phyloP scores from a whole-genome alignment of 2,329 filamentous ascomycete species.

The Bipolaris sorokiniana region DNA sequence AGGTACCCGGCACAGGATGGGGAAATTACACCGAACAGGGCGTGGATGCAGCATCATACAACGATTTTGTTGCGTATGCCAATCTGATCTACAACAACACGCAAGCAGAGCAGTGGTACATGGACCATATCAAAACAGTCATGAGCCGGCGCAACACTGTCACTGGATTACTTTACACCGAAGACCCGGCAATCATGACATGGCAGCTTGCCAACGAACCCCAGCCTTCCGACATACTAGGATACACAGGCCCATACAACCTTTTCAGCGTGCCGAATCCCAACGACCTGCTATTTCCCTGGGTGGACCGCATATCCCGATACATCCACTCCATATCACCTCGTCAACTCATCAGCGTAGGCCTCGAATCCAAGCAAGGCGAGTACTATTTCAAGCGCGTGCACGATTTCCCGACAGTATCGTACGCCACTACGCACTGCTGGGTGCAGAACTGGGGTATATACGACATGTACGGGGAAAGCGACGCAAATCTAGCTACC shows the following conservation, averaged over 20 bases:
- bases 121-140: conserved; percentile 47
- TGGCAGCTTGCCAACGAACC: conserved; percentile 53
- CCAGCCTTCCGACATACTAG: conserved; percentile 36
- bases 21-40: conserved; percentile 48
- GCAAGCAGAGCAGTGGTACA: conserved; percentile 46
- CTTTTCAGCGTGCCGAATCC: conserved; percentile 38
- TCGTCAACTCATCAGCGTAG: conserved; percentile 49
- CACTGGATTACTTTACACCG: conserved; percentile 45
- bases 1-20: conserved; percentile 46
- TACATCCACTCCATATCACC: conserved; percentile 48
- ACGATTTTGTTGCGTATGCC: conserved; percentile 36
- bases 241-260: conserved; percentile 35
- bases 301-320: conserved; percentile 45
- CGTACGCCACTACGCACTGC: conserved; percentile 50
- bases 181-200: conserved; percentile 51
- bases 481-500: conserved; percentile 36
- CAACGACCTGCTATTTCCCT: conserved; percentile 45
- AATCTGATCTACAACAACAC: conserved; percentile 48
- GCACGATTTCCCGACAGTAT: conserved; percentile 46
- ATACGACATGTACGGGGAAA: conserved; percentile 49
- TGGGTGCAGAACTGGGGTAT: conserved; percentile 52
- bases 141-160: conserved; percentile 47
- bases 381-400: conserved; percentile 50
- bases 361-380: conserved; percentile 50
- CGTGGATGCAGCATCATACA: conserved; percentile 42